Evolutionary conservation across 192 early-diverging fungal genomes (phyloP), one percentile per base, ranked within the genome.

Genomic region (Phycomyces nitens): DNA sequence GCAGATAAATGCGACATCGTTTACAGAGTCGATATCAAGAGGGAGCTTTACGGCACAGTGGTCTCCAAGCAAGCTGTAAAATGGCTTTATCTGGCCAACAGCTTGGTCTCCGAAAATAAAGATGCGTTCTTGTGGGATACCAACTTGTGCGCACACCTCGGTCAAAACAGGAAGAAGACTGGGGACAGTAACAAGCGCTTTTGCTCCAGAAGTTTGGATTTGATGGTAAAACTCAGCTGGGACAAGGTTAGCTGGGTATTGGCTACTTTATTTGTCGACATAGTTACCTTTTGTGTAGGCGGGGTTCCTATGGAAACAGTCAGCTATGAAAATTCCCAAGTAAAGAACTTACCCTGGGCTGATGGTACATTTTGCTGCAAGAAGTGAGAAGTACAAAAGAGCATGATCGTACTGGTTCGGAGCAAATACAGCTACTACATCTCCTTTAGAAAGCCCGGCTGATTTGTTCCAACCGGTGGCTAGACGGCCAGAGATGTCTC

Each of bases 351-450:
- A 65, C 64, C 84, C 85, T 18, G 86, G 85, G 0, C 89, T 87
- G 26, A 92, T 79, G 5, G 86, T 76, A 16, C 82, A 81, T n/a
- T 89, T 85, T n/a, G 83, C 82, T 67, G 83, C 81, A 8, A 90
- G 76, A 26, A 70, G 27, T 5, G 68, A 70, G 39, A 83, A 74
- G 39, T 86, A 87, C 29, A 89, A 72, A 14, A 86, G 66, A 7
- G 83, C 83, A 20, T 85, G 65, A 39, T 88, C 85, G 68, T 83
- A 81, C 42, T 80, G 75, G 74, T 93, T 94, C 38, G 86, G 90
- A 9, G 88, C 70, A 42, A 87, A 80, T 14, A 91, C 69, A 27
- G 82, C 88, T 22, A 94, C 74, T 11, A 89, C 83, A 51, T 93
- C 87, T 26, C 88, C 87, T 38, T 80, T 84, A 40, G 80, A 75